Evolutionary conservation across 2,329 filamentous ascomycete species (phyloP), one percentile per base, ranked within the genome.

Genomic region (Claviceps sp.): DNA sequence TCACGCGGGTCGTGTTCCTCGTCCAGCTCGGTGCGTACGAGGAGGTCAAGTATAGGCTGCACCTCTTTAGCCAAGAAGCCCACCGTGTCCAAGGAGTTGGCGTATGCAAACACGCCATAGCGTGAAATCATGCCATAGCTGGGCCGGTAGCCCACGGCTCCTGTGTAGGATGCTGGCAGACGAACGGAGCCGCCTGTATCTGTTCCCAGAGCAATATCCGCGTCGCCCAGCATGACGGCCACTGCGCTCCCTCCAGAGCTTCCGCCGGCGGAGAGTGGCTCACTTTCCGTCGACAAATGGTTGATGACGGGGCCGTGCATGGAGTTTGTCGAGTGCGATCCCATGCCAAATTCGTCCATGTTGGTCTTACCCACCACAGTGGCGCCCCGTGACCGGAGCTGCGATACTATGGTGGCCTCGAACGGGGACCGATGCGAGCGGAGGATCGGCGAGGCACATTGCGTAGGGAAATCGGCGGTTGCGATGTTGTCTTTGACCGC

Each of bases 311-410:
- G 65, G 1, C 86, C 86, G 59, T 83, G 81, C 51, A 74, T 69
- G 1, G 88, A 89, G 60, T 84, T 82, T 50, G 71, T 70, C 1
- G 88, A 90, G 60, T 95, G 84, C 8, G 88, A 94, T 2, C 89
- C 89, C 90, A 95, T 95, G 30, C 90, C 89, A 64, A 95, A 95
- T 64, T 95, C 93, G 68, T 97, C 93, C 74, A 97, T 82, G 64
- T 95, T 95, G 2, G 88, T 90, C 67, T 95, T 95, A 6, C 85
- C 85, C 1, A 82, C 74, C 2, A 91, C 65, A 5, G 76, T 65
- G 5, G 80, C 82, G 43, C 84, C 85, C 5, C 77, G 74, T 30
- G 71, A 64, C 52, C 78, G 76, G 37, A 96, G 74, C 59, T 83
- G 78, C 50, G 75, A 70, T 37, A 94, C 81, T 18, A 96, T 82